Evolutionary conservation across 306 rosid species (phyloP), one percentile per base, ranked within the genome.

Genomic region (Lathyrus tuberosus): DNA sequence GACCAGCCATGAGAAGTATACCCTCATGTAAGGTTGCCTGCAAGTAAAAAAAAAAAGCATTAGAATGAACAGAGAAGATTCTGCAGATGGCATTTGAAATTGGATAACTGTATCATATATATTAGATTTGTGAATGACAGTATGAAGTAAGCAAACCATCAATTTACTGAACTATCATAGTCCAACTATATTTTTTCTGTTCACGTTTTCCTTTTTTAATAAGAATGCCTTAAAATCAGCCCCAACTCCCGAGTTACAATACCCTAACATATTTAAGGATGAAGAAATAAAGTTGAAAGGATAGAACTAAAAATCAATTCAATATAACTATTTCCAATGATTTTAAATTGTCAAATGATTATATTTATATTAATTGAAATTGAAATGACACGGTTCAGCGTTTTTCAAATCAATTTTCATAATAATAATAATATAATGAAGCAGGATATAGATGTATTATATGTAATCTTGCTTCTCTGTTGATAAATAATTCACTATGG

Each of bases 1-100:
- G 98, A 72, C 97, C 98, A 77, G 98, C 98, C 98, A 94, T 90
- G 84, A 88, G 81, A 83, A 94, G 98, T 82, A 94, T 75, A 79
- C 87, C 84, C 81, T 78, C 80, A 75, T 94, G 90, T 83, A 87
- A 83, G 75, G 97, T 94, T 65, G 98, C 97, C 97, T 94, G 85
- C 53, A 77, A 78, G 69, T 18, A 74, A 75, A 76, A 75, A 26
- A 76, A 17, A 53, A 14, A 53, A 44, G 63, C 62, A 54, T 69
- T 20, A 8, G 41, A 46, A 62, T 70, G n/a, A 70, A 61, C 24
- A 22, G 6, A 31, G 5, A 74, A 20, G 37, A 41, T 60, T 51
- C 41, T 38, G 69, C 0, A 20, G 40, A 48, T 26, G 54, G 60
- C 49, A 28, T 46, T 65, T 52, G 68, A 64, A 81, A 64, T 13